Conservation (phyloP, 148 eudicot species). For the Chenopodium album region DNA sequence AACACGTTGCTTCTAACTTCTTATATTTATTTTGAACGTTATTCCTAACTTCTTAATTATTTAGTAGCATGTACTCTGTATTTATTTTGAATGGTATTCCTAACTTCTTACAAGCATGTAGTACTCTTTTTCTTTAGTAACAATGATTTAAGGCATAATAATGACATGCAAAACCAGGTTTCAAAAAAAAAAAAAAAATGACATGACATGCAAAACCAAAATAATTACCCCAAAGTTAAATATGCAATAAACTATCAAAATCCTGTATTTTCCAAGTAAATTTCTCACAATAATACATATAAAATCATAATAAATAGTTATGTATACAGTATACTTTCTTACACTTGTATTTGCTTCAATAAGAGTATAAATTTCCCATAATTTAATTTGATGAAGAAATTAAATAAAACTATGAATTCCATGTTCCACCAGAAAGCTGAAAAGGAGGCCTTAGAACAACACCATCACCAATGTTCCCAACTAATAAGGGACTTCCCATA, state of each 20-base stretch:
- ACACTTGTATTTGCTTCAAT: conserved; percentile 9
- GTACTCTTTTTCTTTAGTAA: no score
- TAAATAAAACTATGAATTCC: conserved; percentile 23
- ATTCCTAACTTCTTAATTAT: no score
- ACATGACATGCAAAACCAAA: not conserved
- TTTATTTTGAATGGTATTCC: no score
- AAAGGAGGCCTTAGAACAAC: conserved; percentile 30
- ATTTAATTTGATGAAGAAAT: not conserved
- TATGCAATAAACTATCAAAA: not conserved
- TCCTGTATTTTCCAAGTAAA: not conserved
- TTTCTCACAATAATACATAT: not conserved
- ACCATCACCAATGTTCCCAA: conserved; percentile 26
- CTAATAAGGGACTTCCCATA: conserved; percentile 28
- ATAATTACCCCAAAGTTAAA: not conserved
- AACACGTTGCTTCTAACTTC: no score
- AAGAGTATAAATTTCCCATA: not conserved
- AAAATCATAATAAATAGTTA: no score
- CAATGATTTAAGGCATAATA: no score
- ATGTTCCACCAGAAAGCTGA: conserved; percentile 26
- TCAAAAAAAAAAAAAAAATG: no score
- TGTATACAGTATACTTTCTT: not conserved
- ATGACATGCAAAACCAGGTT: no score
- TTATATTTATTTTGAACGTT: no score
- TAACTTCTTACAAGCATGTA: no score
- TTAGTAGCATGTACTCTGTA: no score